phyloP scores from a whole-genome alignment of 257 asterid species.

The Dorcoceras hygrometricum region DNA sequence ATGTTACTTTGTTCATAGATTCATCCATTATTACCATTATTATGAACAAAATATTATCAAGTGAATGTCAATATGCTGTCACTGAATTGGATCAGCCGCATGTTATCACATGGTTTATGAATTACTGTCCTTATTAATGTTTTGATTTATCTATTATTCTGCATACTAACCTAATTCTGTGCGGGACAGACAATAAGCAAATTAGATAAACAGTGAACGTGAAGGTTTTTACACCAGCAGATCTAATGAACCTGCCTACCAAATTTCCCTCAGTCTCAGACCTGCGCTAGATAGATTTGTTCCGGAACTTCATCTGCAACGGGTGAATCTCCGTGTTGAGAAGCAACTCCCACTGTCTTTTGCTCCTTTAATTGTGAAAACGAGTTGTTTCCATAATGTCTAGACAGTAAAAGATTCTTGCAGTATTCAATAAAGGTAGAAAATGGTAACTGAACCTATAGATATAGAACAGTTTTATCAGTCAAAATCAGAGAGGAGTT shows the following conservation, averaged over 20 bases:
- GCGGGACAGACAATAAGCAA: background rate
- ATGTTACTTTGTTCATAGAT: background rate
- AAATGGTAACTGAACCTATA: slow-evolving; percentile 71
- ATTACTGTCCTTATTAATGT: too few species aligned
- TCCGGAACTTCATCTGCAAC: slow-evolving; percentile 49
- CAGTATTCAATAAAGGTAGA: slow-evolving; percentile 76
- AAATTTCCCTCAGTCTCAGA: slow-evolving; percentile 25
- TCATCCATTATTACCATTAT: background rate
- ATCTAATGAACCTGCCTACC: slow-evolving; percentile 3
- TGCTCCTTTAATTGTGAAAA: slow-evolving; percentile 36
- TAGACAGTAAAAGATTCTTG: slow-evolving; percentile 46
- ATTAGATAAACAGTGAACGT: background rate
- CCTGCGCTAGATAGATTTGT: slow-evolving; percentile 95
- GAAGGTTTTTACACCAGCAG: background rate
- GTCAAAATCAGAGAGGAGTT: slow-evolving; percentile 7
- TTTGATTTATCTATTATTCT: too few species aligned
- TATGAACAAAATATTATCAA: background rate
- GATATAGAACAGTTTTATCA: slow-evolving; percentile 20
- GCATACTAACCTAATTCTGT: background rate
- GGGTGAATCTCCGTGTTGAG: slow-evolving; percentile 34
- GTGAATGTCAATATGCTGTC: background rate
- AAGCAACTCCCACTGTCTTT: slow-evolving; percentile 24
- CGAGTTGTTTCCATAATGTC: slow-evolving; percentile 31
- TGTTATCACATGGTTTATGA: background rate
- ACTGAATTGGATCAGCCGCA: background rate